Evolutionary conservation across 169 alveolate genomes (phyloP), one percentile per base, ranked within the genome.

Genomic region (Plasmodium coatneyi): DNA sequence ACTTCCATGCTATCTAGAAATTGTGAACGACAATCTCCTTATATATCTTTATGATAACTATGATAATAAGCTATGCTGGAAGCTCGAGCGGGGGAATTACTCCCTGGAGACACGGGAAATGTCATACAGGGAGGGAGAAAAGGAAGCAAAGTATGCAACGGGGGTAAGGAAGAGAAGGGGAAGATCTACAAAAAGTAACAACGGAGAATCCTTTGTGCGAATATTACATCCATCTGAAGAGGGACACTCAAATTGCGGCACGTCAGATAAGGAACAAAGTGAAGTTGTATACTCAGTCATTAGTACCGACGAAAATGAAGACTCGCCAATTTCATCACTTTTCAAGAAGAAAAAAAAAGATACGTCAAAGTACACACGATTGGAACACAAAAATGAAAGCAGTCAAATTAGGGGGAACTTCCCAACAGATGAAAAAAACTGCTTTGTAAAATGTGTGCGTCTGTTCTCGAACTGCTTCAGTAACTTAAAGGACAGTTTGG

Each of bases 61-160:
- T 66, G 74, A 81, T 81, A 81, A 91, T 80, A 91, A 82, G 41
- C 71, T 91, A 19, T 91, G 92, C 43, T 91, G 95, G 95, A 78
- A 34, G 30, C 7, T 91, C 30, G 84, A 91, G 25, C 71, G 76
- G 78, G 92, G 92, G 54, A 70, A 71, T 19, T 91, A 91, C 56
- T 43, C 43, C 25, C 34, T 91, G 36, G 22, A 52, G 22, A 91
- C 28, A 81, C 32, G 74, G 34, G 83, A 89, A 60, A 25, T 28
- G 72, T 14, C 34, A 52, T 4, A 16, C 14, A 76, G 49, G 39
- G 16, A 39, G 41, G 72, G 19, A 32, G 74, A 19, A 32, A 6
- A 43, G 41, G 76, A 66, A 25, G 76, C 14, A 66, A 66, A 0
- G 6, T 5, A 66, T 22, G 76, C 39, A 4, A 71, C 28, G 19